Base-by-base conservation (phyloP, 2,329 filamentous ascomycete species). In the Aspergillus tanneri region DNA sequence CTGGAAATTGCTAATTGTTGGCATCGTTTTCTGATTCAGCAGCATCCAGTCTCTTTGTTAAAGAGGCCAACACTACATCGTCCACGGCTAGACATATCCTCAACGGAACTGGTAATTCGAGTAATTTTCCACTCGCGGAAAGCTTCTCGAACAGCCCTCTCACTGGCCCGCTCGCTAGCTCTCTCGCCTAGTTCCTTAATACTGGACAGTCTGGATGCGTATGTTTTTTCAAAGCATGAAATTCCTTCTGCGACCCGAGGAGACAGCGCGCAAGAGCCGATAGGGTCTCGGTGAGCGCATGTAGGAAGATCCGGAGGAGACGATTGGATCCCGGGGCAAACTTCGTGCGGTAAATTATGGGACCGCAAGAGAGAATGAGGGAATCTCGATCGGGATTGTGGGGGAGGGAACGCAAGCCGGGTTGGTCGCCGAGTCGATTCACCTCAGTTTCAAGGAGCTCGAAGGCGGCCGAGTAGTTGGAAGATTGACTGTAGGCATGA, bases 241-340 rank as follows among this genome's bases (percentile, higher is more conserved):
- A 19, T 36, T 65, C 54, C 2, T 63, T 50, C 2, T 52, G 43
- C 4, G 57, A 55, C 21, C 63, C 63, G 2, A 50, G 44, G 3
- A 65, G 47, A 5, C 40, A 48, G 21, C 49, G 54, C 10, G 49
- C 40, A 7, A 65, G 45, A 12, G 58, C 50, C 14, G 45, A 43
- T 24, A 48, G 48, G 10, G 88, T 65, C 77, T 88, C 45, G 78
- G 88, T 10, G 69, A 80, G 49, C 76, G 79, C 27, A 71, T 78
- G 24, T 60, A 70, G 5, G 69, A 63, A 50, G 56, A 78, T 2
- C 83, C 77, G 68, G 77, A 84, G 7, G 81, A 89, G 65, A 7
- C 52, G 54, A 39, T 62, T 46, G 3, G 57, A 58, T 18, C 59
- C 59, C 3, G 63, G 49, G 0, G 54, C 53, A 40, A 65, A 65